Evolutionary conservation across 2,329 filamentous ascomycete genomes (phyloP).

Genomic region (Trichoderma afroharzianum): DNA sequence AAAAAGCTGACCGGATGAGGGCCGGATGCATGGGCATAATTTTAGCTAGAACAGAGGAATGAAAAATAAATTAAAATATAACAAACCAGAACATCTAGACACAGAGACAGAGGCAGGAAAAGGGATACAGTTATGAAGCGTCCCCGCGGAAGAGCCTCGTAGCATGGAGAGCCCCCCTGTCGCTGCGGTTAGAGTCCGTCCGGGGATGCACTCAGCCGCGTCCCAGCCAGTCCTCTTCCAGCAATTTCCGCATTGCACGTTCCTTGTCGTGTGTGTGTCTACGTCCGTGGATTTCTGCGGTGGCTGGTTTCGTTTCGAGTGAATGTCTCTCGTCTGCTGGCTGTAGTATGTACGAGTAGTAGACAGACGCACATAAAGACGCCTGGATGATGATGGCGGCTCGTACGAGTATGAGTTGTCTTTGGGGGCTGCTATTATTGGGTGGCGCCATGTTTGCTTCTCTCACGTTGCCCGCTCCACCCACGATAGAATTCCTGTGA

Average conservation of each 20-base stretch:
- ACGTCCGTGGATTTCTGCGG: too few relatives aligned
- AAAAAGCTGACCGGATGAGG: not conserved
- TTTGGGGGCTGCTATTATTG: not conserved
- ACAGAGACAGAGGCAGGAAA: not conserved
- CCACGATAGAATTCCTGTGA: not conserved
- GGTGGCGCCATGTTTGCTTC: constrained; percentile 3
- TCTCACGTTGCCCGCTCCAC: not conserved
- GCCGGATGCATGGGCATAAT: not conserved
- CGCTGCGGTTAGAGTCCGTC: not conserved
- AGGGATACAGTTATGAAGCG: not conserved
- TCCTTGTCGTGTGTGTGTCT: not conserved
- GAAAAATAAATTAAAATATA: not conserved
- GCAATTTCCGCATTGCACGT: not conserved
- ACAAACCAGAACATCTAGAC: not conserved
- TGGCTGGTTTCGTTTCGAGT: constrained; percentile 3
- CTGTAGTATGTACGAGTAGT: not conserved
- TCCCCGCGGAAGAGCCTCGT: not conserved
- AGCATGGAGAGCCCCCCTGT: not conserved
- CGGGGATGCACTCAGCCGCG: constrained; percentile 7
- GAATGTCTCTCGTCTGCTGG: not conserved
- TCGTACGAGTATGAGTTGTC: not conserved
- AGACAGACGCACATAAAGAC: not conserved
- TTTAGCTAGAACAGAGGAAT: not conserved
- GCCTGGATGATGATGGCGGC: not conserved
- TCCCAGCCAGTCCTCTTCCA: not conserved